Evolutionary conservation across 306 rosid genomes (phyloP), one percentile per base, ranked within the genome.

Genomic region (Prunus dulcis): DNA sequence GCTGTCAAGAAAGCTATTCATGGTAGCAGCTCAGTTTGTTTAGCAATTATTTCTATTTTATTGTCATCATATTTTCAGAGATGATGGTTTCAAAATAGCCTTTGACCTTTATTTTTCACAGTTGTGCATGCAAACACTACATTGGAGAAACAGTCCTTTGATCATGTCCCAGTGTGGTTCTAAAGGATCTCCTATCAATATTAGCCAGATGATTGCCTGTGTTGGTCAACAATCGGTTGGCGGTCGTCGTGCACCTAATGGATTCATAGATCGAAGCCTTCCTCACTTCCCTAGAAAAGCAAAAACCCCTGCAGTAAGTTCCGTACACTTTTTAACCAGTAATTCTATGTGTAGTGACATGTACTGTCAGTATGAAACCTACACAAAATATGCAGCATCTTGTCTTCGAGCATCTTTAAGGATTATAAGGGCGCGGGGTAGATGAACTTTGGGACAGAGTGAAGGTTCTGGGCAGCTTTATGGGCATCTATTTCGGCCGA

Each of bases 161-260:
- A 94, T 94, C 80, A 94, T 94, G 98, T 90, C 97, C 22, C 97
- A 94, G 75, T 94, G 98, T 76, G 98, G 98, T 71, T 94, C 98
- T 82, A 94, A 94, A 84, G 98, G 97, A 80, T 94, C 98, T 80
- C 86, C 93, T 58, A 89, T 86, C 75, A 94, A 94, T 81, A 94
- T 94, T 67, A 85, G 98, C 43, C 98, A 94, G 83, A 94, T 94
- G 98, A 84, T 92, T 87, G 97, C 97, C 20, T 90, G 95, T 83
- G 98, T 94, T 67, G 98, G 97, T 77, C 98, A 94, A 77, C 98
- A 94, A 73, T 84, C 91, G 10, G 98, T 94, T 60, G 96, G 93
- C 18, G 98, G 97, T 82, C 90, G 88, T 38, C 98, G 98, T 80
- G 97, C 96, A 64, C 93, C 96, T 60, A 86, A 92, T 81, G 98